phyloP scores from a whole-genome alignment of 192 early-diverging fungal genomes.

The Coemansia sp. region DNA sequence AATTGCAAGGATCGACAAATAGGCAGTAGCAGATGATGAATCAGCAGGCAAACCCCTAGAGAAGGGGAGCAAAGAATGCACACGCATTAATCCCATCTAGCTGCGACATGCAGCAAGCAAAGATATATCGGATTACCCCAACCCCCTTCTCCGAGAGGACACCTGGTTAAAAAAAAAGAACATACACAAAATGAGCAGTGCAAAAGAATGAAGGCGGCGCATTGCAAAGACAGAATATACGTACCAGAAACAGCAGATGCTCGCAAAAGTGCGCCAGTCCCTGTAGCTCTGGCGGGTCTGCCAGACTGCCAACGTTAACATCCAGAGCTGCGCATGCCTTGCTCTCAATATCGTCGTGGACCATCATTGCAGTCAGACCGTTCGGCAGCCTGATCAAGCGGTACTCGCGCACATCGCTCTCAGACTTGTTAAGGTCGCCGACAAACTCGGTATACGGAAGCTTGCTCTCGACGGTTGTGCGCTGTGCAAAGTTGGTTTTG shows the following conservation, averaged over 20 bases:
- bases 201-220: neutral
- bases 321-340: constrained; percentile 65
- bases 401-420: constrained; percentile 64
- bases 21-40: constrained; percentile 7
- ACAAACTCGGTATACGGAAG: constrained; percentile 30
- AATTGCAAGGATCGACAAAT: neutral
- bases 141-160: neutral
- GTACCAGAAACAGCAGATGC: constrained; percentile 70
- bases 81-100: neutral
- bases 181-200: neutral
- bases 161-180: constrained; percentile 4
- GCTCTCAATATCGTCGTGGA: constrained; percentile 59
- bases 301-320: constrained; percentile 70
- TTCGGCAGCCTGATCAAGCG: constrained; percentile 60
- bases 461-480: constrained; percentile 7
- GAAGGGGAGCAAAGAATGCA: neutral
- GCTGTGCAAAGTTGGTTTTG: constrained; percentile 25
- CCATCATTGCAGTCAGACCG: constrained; percentile 59
- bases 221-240: constrained; percentile 2
- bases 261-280: constrained; percentile 81
- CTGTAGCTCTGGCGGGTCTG: constrained; percentile 64
- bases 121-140: no score
- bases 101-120: neutral
- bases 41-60: constrained; percentile 2
- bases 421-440: constrained; percentile 55